Evolutionary conservation across 2,329 filamentous ascomycete genomes (phyloP), one percentile per base, ranked within the genome.

Genomic region (Raffaelea arxii): DNA sequence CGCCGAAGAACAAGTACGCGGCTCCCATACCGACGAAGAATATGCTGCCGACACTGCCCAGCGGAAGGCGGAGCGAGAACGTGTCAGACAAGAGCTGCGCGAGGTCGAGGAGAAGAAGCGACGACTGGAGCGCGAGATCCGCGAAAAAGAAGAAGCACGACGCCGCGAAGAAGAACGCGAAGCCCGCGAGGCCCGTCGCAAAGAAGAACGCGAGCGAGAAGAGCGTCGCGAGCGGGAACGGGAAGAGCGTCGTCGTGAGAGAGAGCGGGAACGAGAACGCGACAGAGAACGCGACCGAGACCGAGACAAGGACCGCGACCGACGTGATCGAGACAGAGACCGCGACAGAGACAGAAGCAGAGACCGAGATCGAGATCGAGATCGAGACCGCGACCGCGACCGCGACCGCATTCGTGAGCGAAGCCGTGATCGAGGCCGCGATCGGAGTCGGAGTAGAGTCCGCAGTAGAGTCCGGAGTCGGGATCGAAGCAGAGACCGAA

Each of bases 11-110:
- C 68, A 77, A 37, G 53, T 66, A 10, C 77, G 75, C 45, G 86
- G 86, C 18, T 70, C 76, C 41, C 89, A 86, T 62, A 84, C 80
- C 1, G 85, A 91, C 54, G 77, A 82, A 46, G 80, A 84, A 42
- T 91, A 89, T 60, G 80, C 77, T 2, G 73, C 73, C 41, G 84
- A 87, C 49, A 82, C 81, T 2, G 73, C 77, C 10, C 69, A 67
- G 6, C 77, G 80, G 43, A 69, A 75, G 27, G 69, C 72, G 9
- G 76, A 80, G 46, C 76, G 84, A 11, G 78, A 82, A 51, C 72
- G 72, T 27, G 68, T 80, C 10, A 72, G 80, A 46, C 75, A 80
- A 41, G 77, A 82, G 54, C 65, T 81, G 18, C 69, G 74, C 44
- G 70, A 70, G 39, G 75, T 78, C 27, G 73, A 82, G 46, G 80